Base-by-base conservation (phyloP, 2,329 filamentous ascomycete species). In the Emericellopsis atlantica region DNA sequence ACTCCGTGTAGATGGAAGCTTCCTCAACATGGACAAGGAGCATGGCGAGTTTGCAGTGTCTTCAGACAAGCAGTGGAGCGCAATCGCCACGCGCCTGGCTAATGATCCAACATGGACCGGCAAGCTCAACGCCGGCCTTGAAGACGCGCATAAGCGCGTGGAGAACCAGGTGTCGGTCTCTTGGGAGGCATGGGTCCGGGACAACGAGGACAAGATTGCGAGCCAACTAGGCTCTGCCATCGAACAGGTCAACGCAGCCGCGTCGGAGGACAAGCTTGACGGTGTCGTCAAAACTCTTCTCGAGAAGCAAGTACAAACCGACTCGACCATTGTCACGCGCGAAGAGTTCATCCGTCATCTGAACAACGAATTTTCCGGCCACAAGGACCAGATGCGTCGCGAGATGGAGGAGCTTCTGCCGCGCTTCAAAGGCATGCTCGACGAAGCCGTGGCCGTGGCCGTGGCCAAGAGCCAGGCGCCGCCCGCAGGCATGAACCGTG, bases 181-280 rank as follows among this genome's bases (percentile, higher is more conserved):
- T 4, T 79, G 74, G 73, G 60, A 68, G 16, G 57, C 60, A 1
- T 80, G 73, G 69, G 51, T 75, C 23, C 59, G 57, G 33, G 63
- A 64, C 15, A 79, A 79, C 52, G 54, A 69, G 12, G 55, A 59
- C 39, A 57, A 58, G 40, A 55, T 65, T 16, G 43, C 52, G 1
- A 45, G 53, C 33, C 47, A 55, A 26, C 45, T 64, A 4, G 52
- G 54, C 6, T 52, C 54, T 6, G 53, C 51, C 6, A 39, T 58
- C 29, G 51, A 59, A 8, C 61, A 63, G 46, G 56, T 65, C 32
- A 49, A 60, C 36, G 47, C 50, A 11, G 51, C 54, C 2, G 53
- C 56, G 16, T 57, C 57, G 12, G 53, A 60, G 11, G 50, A 52
- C 2, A 54, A 62, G 3, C 55, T 63, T 6, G 54, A 61, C 16